A percentile compares a stretch with the other conserved stretches of the same genome.
These are phyloP conservation scores for Penicillium fuscoglaucum DNA, from an alignment of 2,329 filamentous ascomycete species.

Conservation along the genomic window DNA sequence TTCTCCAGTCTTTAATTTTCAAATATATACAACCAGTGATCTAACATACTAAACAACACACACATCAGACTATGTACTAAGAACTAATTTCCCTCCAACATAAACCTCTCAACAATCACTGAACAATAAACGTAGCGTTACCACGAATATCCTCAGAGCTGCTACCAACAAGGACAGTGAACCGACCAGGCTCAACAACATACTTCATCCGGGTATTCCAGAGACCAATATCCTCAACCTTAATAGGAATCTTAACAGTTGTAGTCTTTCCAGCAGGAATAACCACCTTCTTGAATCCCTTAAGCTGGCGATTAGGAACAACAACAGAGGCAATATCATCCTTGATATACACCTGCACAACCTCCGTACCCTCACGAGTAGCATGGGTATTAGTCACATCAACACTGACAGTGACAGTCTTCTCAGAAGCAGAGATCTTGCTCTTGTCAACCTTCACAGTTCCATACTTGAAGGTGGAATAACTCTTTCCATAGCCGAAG, in stretches of 20 bases:
- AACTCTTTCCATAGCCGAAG: conserved; percentile 68
- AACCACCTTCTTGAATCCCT: conserved; percentile 66
- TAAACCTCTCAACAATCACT: not conserved
- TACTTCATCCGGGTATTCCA: conserved; percentile 66
- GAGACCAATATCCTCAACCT: conserved; percentile 54
- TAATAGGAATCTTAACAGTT: conserved; percentile 53
- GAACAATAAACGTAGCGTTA: conserved; percentile 35
- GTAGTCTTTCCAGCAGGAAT: conserved; percentile 61
- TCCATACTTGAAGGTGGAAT: conserved; percentile 62
- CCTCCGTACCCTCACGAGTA: conserved; percentile 61
- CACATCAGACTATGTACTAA: not conserved
- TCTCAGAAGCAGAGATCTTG: conserved; percentile 52
- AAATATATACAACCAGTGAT: not conserved
- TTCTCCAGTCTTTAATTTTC: not conserved
- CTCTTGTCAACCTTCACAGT: conserved; percentile 38
- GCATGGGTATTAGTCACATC: conserved; percentile 60
- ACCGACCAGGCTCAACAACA: conserved; percentile 71
- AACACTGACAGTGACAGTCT: conserved; percentile 58
- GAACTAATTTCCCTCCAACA: not conserved
- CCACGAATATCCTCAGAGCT: conserved; percentile 42
- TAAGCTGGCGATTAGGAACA: conserved; percentile 64
- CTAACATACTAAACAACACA: not conserved
- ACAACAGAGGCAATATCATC: conserved; percentile 63
- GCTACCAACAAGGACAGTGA: conserved; percentile 61
- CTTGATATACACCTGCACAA: conserved; percentile 67